A percentile compares a stretch with the other conserved stretches of the same genome.
phyloP scores from a whole-genome alignment of 2,329 filamentous ascomycete species.

The Orbilia brochopaga region DNA sequence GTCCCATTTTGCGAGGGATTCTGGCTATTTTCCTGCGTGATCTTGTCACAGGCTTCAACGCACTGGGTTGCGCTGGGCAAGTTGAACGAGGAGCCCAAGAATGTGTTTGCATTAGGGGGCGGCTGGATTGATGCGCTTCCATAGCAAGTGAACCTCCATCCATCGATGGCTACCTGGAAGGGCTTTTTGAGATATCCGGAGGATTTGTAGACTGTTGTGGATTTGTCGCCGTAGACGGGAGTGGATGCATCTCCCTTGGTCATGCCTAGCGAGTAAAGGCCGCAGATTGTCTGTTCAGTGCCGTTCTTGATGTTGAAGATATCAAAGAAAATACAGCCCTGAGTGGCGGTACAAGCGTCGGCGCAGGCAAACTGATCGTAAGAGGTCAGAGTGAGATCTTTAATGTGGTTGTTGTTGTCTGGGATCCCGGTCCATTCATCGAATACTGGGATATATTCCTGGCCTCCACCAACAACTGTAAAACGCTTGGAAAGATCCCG shows the following conservation, averaged over 20 bases:
- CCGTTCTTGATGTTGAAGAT: conserved; percentile 16
- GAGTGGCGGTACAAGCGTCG: conserved; percentile 17
- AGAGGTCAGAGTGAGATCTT: neutral
- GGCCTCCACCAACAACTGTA: neutral
- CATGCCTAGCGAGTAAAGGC: neutral
- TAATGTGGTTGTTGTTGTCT: neutral
- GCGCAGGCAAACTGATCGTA: conserved; percentile 8
- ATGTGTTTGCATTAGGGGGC: neutral
- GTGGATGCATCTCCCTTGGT: neutral
- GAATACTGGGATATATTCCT: neutral
- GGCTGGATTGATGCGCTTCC: neutral
- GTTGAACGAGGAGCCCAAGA: neutral
- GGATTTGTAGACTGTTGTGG: neutral
- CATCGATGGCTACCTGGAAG: neutral
- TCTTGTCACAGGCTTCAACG: neutral
- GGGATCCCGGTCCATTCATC: neutral
- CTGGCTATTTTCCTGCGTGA: too few species aligned
- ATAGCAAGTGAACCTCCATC: neutral
- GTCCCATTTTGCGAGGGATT: neutral
- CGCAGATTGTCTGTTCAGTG: conserved; percentile 10
- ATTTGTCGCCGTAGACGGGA: neutral
- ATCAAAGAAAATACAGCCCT: conserved; percentile 24
- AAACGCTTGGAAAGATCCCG: neutral
- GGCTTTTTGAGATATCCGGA: neutral
- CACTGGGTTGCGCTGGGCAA: neutral